Evolutionary conservation across 345 rosid species (phyloP).

Genomic region (Crucihimalaya himalaica): DNA sequence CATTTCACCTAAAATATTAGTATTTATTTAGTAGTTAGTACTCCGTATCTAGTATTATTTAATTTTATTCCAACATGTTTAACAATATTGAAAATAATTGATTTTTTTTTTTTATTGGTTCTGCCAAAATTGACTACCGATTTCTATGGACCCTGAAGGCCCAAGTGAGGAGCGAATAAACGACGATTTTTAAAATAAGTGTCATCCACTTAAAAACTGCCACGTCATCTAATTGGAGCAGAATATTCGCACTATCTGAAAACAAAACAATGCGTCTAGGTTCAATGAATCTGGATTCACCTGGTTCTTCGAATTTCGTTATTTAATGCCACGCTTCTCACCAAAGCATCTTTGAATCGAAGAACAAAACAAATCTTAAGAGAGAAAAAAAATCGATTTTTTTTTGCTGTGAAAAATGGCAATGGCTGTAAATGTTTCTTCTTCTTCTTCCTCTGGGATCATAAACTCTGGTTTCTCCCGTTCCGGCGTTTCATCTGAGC

Average conservation of each 20-base stretch:
- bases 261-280: constrained; percentile 29
- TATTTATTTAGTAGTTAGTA: not conserved
- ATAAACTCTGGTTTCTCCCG: constrained; percentile 32
- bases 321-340: constrained; percentile 18
- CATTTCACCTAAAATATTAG: not conserved
- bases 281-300: constrained; percentile 44
- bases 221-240: constrained; percentile 23
- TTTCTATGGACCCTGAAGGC: not conserved
- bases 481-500: constrained; percentile 38
- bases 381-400: not conserved
- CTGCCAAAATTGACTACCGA: constrained; percentile 27
- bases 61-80: not conserved
- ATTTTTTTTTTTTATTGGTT: not conserved
- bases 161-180: constrained; percentile 6
- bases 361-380: not conserved
- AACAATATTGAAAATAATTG: not conserved
- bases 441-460: constrained; percentile 43
- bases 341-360: not conserved
- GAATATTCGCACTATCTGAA: constrained; percentile 2
- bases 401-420: constrained; percentile 43
- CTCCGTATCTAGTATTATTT: not conserved
- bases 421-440: constrained; percentile 41
- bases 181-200: not conserved
- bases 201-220: constrained; percentile 11
- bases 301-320: not conserved